Percentiles rank a stretch among this genome's conserved stretches.
Conservation (phyloP, 192 early-diverging fungal genomes). For the Bifiguratus adelaidae region DNA sequence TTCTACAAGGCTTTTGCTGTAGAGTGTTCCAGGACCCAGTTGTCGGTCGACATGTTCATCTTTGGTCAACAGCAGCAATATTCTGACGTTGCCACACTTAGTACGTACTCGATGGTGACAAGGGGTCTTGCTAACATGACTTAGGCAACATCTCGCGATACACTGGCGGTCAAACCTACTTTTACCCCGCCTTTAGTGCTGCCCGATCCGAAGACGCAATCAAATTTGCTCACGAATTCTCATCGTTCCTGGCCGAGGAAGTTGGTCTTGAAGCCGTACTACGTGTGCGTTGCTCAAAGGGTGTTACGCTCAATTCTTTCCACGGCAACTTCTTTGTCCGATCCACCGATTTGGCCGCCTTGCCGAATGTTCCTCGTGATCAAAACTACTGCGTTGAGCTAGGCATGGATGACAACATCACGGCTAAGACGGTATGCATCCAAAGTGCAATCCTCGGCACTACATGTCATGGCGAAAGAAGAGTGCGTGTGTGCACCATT, state of each 20-base stretch:
- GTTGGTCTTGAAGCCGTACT: constrained; percentile 89
- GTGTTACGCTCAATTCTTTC: constrained; percentile 78
- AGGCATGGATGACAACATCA: constrained; percentile 64
- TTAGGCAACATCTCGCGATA: constrained; percentile 64
- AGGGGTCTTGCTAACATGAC: not conserved
- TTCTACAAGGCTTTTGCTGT: constrained; percentile 94
- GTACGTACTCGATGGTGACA: constrained; percentile 28
- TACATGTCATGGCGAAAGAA: constrained; percentile 76
- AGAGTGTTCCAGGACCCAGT: constrained; percentile 81
- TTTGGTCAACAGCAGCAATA: constrained; percentile 77
- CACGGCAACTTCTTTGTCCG: constrained; percentile 98
- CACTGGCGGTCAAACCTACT: constrained; percentile 82
- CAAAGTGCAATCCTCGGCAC: constrained; percentile 93
- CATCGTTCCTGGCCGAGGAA: constrained; percentile 64
- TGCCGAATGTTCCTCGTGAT: constrained; percentile 91
- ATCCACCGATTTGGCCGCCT: constrained; percentile 78
- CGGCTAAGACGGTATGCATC: constrained; percentile 75
- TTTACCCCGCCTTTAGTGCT: constrained; percentile 86
- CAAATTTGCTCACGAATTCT: constrained; percentile 78
- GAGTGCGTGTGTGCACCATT: constrained; percentile 88
- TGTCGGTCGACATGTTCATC: constrained; percentile 81
- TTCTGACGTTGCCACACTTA: constrained; percentile 81
- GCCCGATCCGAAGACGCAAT: constrained; percentile 68
- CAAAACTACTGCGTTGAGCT: constrained; percentile 83
- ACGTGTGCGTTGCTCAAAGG: constrained; percentile 84